Evolutionary conservation across 1,284 basidiomycete genomes (phyloP), one percentile per base, ranked within the genome.

Genomic region (Ustilago trichophora): DNA sequence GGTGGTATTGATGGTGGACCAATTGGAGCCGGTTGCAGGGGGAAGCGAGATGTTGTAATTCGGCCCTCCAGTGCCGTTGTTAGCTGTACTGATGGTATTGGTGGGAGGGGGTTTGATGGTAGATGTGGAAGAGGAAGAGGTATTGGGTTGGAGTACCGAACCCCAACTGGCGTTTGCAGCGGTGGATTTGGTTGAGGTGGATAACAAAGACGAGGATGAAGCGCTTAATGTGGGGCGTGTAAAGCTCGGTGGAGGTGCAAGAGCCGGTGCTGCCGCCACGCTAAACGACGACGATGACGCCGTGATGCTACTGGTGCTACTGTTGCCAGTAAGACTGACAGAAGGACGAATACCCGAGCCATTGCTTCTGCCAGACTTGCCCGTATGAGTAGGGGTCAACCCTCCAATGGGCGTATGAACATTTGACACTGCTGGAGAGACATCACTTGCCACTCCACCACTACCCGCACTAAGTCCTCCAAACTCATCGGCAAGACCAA

Each of bases 31-130:
- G 6, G 65, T 58, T 1, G 73, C 69, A 7, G 71, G 66, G 4
- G 65, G 35, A 0, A 75, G 51, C 13, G 46, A 43, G 64, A 76
- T 66, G 52, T 70, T 76, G 58, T 76, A 76, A 34, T 76, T 76
- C n/a, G 74, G 64, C 2, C 66, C 74, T 12, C 31, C 36, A 2
- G 37, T 32, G 24, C 21, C 13, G 27, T 13, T 48, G 0, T 27
- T 37, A 13, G 13, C 34, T 19, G 38, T 31, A 16, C 36, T 29
- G 38, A 36, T 16, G 21, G 13, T 41, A 32, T 15, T 16, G 13
- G 38, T 16, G 33, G 32, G 7, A 24, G 33, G 4, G 4, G 42
- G 19, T 19, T 32, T 15, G 21, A n/a, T 15, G 24, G 22, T 13
- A 15, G 45, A 8, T 27, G 49, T 22, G 18, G 22, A 19, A n/a